Evolutionary conservation across 2,329 filamentous ascomycete species (phyloP), one percentile per base, ranked within the genome.

Genomic region (Epichloe bromicola): DNA sequence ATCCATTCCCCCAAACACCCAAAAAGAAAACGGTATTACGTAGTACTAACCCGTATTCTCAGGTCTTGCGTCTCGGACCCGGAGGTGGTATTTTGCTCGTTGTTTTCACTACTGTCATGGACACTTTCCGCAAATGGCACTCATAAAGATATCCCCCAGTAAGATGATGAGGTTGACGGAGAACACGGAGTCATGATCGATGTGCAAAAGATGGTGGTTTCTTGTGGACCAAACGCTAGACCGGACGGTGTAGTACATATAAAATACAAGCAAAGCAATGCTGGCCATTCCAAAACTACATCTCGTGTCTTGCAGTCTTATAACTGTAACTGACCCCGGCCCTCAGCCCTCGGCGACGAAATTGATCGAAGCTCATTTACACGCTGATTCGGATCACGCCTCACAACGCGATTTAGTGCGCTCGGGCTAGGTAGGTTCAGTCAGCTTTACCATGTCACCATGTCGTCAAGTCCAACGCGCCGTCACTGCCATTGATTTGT

Each of bases 61-160:
- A 69, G 67, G 67, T 71, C n/a, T 64, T 70, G 44, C 67, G 68
- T 71, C 70, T 79, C 38, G 76, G 75, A 23, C 76, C 75, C 38
- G 73, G 74, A 63, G 76, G 77, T 59, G 77, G 76, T 69, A 85
- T 94, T 60, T 73, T 94, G 53, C 75, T 94, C 41, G 88, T 91
- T 50, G 86, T 93, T 47, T 93, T 86, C 72, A 90, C 86, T n/a
- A 82, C 83, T 51, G 83, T 90, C 52, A 88, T 88, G 81, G 90
- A 96, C 67, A 95, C 94, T 68, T 95, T 96, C 83, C 80, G 88
- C 61, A 81, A 79, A 50, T 68, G 64, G 66, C 67, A 69, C 12
- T 50, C 51, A 45, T 54, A 41, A 49, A 48, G 5, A 46, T 37
- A 23, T 12, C 20, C 38, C 20, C 20, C 15, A 7, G 17, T 42